Conservation (phyloP, 2,329 filamentous ascomycete genomes). For the Parascedosporium putredinis region DNA sequence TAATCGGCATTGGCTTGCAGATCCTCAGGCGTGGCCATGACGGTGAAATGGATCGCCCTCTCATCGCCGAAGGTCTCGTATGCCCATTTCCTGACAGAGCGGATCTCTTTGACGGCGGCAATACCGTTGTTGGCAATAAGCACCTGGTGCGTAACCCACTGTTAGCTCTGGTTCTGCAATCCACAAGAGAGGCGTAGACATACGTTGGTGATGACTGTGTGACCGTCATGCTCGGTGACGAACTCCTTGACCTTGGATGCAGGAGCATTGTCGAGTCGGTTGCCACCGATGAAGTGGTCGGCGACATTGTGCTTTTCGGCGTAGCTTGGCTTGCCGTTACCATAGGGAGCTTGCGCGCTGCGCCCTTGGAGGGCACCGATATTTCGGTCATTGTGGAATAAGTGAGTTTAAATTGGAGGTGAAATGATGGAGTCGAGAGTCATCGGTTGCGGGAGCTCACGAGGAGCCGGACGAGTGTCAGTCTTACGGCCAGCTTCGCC, state of each 20-base stretch:
- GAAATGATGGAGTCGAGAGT: background rate
- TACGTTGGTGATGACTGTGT: conserved; percentile 97
- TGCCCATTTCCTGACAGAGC: conserved; percentile 98
- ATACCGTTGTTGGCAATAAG: conserved; percentile 99
- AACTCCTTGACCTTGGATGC: conserved; percentile 93
- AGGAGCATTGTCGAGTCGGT: conserved; percentile 70
- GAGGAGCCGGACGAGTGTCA: background rate
- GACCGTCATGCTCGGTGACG: conserved; percentile 76
- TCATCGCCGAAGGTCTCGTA: conserved; percentile 99
- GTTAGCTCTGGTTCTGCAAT: too few relatives aligned
- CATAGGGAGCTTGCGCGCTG: conserved; percentile 38
- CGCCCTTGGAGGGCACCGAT: conserved; percentile 28
- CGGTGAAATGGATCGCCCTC: conserved; percentile 95
- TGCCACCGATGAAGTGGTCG: conserved; percentile 94
- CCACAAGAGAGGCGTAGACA: conserved; percentile 35
- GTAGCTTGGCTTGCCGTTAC: conserved; percentile 55
- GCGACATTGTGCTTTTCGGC: conserved; percentile 74
- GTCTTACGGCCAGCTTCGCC: background rate
- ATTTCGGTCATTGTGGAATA: conserved; percentile 37
- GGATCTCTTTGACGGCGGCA: conserved; percentile 97
- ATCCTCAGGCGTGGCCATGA: conserved; percentile 99
- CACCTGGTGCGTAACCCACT: conserved; percentile 49
- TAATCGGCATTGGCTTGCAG: conserved; percentile 96
- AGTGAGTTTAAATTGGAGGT: conserved; percentile 15
- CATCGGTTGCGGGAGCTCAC: conserved; percentile 12